phyloP scores from a whole-genome alignment of 306 rosid species.

The Amphicarpaea edgeworthii region DNA sequence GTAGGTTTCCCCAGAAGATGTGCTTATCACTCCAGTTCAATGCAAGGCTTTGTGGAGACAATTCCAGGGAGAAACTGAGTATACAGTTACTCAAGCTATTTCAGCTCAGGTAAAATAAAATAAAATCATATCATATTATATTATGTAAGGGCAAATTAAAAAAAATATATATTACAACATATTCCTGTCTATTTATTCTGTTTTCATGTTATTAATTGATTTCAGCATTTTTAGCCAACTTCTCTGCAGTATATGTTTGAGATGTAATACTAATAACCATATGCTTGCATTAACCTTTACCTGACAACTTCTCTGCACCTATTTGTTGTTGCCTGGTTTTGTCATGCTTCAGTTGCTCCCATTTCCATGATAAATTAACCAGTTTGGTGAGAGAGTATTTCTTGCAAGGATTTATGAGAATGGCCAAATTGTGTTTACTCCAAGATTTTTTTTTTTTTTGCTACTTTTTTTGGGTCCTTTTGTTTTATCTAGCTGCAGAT shows the following conservation, averaged over 20 bases:
- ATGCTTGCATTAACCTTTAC: not conserved
- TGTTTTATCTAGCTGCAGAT: not conserved
- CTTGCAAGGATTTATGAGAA: too few species aligned
- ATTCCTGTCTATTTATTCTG: conserved; percentile 16
- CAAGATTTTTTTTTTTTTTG: too few species aligned
- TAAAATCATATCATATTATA: too few species aligned
- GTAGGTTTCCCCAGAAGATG: conserved; percentile 70
- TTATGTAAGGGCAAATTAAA: too few species aligned
- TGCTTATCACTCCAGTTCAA: conserved; percentile 78
- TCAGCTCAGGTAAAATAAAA: conserved; percentile 71
- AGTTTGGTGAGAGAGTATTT: too few species aligned
- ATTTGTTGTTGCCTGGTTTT: too few species aligned
- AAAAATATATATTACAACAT: conserved; percentile 13
- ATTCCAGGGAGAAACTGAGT: conserved; percentile 83
- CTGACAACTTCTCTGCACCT: not conserved
- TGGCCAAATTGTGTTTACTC: too few species aligned
- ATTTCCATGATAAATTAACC: too few species aligned
- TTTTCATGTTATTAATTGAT: conserved; percentile 5
- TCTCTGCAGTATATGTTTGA: not conserved
- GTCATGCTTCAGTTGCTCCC: too few species aligned
- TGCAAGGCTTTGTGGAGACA: conserved; percentile 96
- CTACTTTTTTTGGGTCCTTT: not conserved
- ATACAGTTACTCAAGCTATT: conserved; percentile 82
- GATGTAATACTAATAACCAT: not conserved
- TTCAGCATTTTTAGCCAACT: not conserved